phyloP scores from a whole-genome alignment of 108 stramenopile genomes.

The Pinguiococcus pyrenoidosus region DNA sequence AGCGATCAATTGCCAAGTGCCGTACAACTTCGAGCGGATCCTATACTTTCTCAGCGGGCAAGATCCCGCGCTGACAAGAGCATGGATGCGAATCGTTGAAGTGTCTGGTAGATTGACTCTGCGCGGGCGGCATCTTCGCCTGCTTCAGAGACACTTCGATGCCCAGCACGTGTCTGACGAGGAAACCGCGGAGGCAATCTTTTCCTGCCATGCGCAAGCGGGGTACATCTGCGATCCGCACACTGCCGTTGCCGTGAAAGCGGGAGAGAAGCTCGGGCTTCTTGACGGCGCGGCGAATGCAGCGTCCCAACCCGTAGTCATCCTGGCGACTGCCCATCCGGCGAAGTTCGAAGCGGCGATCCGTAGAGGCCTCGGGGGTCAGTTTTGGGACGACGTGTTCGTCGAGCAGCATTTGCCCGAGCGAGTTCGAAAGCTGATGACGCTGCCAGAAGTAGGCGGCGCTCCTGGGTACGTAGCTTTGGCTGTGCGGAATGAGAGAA shows the following conservation, averaged over 20 bases:
- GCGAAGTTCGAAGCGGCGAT: conserved; percentile 64
- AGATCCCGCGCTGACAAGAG: conserved; percentile 32
- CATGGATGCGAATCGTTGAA: conserved; percentile 53
- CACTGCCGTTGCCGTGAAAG: conserved; percentile 60
- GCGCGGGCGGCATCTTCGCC: conserved; percentile 20
- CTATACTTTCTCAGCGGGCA: conserved; percentile 52
- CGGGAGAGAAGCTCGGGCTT: conserved; percentile 45
- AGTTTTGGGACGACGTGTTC: conserved; percentile 41
- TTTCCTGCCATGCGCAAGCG: neutral
- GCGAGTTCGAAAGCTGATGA: too few relatives aligned
- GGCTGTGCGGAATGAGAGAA: too few relatives aligned
- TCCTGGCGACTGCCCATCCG: conserved; percentile 65
- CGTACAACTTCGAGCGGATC: conserved; percentile 73
- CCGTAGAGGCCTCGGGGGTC: conserved; percentile 44
- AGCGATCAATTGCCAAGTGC: conserved; percentile 77
- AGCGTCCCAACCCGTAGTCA: conserved; percentile 21
- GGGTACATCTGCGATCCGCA: conserved; percentile 58
- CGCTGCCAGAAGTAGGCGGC: too few relatives aligned
- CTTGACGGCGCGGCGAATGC: neutral
- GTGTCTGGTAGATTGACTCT: conserved; percentile 30
- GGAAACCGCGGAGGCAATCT: conserved; percentile 48
- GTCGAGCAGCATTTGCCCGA: too few relatives aligned
- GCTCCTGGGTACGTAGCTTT: too few relatives aligned
- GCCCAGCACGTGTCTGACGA: conserved; percentile 60
- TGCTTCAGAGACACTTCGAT: conserved; percentile 46